Evolutionary conservation across 2,329 filamentous ascomycete genomes (phyloP).

Genomic region (Claviceps spartinae): DNA sequence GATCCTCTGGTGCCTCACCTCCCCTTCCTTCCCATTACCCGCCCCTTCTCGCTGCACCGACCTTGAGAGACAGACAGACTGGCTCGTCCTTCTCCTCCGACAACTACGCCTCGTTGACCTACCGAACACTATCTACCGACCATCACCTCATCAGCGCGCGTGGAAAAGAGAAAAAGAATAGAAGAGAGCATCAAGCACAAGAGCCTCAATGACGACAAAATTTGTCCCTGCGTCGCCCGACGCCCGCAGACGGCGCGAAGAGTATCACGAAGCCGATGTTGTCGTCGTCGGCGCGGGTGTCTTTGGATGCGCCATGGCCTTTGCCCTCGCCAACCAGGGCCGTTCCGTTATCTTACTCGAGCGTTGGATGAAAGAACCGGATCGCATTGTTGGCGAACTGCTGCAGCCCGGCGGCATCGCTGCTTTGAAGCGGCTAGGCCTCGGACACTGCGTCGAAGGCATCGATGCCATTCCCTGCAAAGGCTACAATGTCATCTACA

Average conservation of each 20-base stretch:
- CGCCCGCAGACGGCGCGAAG: constrained; percentile 31
- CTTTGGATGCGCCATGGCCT: constrained; percentile 76
- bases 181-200: background rate
- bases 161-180: background rate
- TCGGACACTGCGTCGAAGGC: constrained; percentile 68
- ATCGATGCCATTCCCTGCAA: constrained; percentile 76
- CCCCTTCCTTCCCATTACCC: background rate
- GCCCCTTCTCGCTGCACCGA: background rate
- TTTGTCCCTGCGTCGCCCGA: constrained; percentile 18
- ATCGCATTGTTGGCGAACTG: constrained; percentile 91
- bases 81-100: background rate
- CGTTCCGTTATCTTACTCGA: constrained; percentile 85
- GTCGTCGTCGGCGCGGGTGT: constrained; percentile 88
- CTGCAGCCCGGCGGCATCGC: constrained; percentile 83
- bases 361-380: constrained; percentile 76
- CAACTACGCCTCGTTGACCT: too few species aligned
- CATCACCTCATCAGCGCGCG: too few species aligned
- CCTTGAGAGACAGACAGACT: background rate
- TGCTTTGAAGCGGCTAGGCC: constrained; percentile 66
- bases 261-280: constrained; percentile 59
- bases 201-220: background rate
- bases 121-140: too few species aligned
- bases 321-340: constrained; percentile 74
- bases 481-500: constrained; percentile 81
- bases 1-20: background rate